phyloP scores from a whole-genome alignment of 1,284 basidiomycete genomes.

The Rhodotorula glutinis region DNA sequence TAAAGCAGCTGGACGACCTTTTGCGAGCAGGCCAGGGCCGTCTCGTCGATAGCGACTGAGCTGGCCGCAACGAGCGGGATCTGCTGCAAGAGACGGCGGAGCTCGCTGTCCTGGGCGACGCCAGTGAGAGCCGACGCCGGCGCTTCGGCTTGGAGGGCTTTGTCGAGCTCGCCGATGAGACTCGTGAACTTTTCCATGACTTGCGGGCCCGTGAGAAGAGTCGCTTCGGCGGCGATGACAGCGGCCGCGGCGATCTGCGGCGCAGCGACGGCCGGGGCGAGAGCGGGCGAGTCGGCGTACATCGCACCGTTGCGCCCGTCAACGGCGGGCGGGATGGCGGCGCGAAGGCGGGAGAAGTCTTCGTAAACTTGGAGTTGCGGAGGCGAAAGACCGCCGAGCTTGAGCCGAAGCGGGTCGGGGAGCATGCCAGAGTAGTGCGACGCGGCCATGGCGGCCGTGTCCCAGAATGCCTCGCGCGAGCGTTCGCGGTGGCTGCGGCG shows the following conservation, averaged over 20 bases:
- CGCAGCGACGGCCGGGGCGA: constrained; percentile 25
- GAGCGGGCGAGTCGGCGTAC: constrained; percentile 32
- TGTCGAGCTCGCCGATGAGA: constrained; percentile 74
- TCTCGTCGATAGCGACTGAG: constrained; percentile 74
- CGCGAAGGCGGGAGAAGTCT: constrained; percentile 63
- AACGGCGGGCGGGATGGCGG: constrained; percentile 9
- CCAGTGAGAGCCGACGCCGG: constrained; percentile 57
- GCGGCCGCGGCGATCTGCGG: constrained; percentile 21
- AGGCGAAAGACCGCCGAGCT: constrained; percentile 73
- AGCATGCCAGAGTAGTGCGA: constrained; percentile 74
- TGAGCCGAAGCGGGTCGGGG: constrained; percentile 85
- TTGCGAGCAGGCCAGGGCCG: constrained; percentile 87
- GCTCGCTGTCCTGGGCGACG: constrained; percentile 76
- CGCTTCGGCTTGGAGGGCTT: constrained; percentile 60
- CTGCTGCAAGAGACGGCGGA: constrained; percentile 76
- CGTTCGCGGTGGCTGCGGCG: constrained; percentile 85
- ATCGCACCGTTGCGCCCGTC: constrained; percentile 34
- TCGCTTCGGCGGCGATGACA: constrained; percentile 17
- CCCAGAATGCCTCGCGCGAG: constrained; percentile 77
- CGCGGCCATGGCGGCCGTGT: constrained; percentile 63
- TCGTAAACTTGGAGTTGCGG: constrained; percentile 90
- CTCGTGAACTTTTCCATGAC: constrained; percentile 49
- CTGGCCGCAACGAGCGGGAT: constrained; percentile 75
- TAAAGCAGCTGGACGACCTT: constrained; percentile 86
- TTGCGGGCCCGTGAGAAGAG: constrained; percentile 37